Evolutionary conservation across 78 protist genomes (phyloP), one percentile per base, ranked within the genome.

Genomic region (Dictyostelium brefeldianum): DNA sequence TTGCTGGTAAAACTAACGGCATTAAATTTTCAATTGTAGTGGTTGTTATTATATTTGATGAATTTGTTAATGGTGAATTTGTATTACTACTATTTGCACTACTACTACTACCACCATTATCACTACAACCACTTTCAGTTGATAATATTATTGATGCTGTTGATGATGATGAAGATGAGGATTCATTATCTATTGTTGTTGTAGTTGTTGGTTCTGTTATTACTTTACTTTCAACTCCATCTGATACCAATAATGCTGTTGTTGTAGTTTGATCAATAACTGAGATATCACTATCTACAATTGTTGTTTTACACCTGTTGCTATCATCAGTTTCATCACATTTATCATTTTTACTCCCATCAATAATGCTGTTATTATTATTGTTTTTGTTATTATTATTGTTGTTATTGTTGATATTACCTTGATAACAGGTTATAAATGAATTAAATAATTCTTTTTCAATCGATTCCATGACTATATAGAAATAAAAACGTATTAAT

Each of bases 401-500:
- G 18, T 17, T 54, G 18, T 17, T 54, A 3, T 54, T 54, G 62
- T 54, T 54, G 18, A 18, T 36, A 69, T 31, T 31, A 29, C 47
- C 29, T 36, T 69, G 41, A 69, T 59, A 59, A 59, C n/a, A 25
- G n/a, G 69, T 59, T 59, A 22, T n/a, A 59, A 59, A 59, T 11
- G 69, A 22, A 59, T 59, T 59, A 59, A 59, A 59, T 59, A 59
- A 59, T 59, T 29, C 69, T 59, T 59, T 59, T 9, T 22, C 69
- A 59, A 59, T 59, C 69, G 69, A 59, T 22, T 59, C 69, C 69
- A 59, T 59, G 25, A 22, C 36, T 59, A 22, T 8, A 59, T 20
- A 22, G n/a, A 36, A 36, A 36, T 3, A 36, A 3, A 36, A 36
- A 36, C 43, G 27, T 56, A 20, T 20, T 56, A 56, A 56, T 56